A percentile compares a stretch with the other conserved stretches of the same genome.
Conservation (phyloP, 768 basidiomycete genomes). For the Favolaschia claudopus region DNA sequence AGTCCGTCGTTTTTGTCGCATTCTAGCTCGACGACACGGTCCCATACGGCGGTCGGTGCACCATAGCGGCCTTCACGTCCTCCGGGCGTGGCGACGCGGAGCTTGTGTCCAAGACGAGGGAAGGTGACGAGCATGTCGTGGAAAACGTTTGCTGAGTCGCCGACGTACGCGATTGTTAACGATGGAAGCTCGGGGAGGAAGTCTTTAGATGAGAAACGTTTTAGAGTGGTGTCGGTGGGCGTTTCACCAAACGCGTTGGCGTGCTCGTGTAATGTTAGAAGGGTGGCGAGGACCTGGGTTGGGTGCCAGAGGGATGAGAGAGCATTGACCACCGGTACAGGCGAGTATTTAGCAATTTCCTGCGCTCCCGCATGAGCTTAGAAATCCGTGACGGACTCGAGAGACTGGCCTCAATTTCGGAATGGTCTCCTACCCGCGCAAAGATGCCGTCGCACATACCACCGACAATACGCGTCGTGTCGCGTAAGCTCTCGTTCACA, state of each 20-base stretch:
- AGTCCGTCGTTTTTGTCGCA: constrained; percentile 68
- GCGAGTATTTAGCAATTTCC: constrained; percentile 91
- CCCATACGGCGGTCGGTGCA: constrained; percentile 79
- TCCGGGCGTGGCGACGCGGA: constrained; percentile 87
- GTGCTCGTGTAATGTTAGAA: constrained; percentile 88
- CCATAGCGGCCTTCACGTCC: constrained; percentile 63
- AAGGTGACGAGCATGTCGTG: constrained; percentile 98
- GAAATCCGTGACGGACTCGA: background rate
- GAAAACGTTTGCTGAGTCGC: constrained; percentile 93
- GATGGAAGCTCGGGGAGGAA: constrained; percentile 67
- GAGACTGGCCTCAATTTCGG: constrained; percentile 83
- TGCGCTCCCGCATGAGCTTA: constrained; percentile 41
- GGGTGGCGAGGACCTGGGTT: constrained; percentile 92
- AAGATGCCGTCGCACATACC: constrained; percentile 98
- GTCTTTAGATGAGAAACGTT: no score
- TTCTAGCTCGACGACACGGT: constrained; percentile 75
- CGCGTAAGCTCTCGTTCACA: constrained; percentile 88
- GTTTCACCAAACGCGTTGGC: constrained; percentile 64
- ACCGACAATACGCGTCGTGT: constrained; percentile 88
- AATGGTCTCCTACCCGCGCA: constrained; percentile 92
- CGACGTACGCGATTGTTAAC: constrained; percentile 91
- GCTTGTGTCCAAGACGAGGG: constrained; percentile 87
- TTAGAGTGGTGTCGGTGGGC: constrained; percentile 27
- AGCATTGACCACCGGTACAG: constrained; percentile 95
- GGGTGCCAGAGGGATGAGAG: constrained; percentile 97